phyloP scores from a whole-genome alignment of 306 rosid species.

The Pterocarpus santalinus region DNA sequence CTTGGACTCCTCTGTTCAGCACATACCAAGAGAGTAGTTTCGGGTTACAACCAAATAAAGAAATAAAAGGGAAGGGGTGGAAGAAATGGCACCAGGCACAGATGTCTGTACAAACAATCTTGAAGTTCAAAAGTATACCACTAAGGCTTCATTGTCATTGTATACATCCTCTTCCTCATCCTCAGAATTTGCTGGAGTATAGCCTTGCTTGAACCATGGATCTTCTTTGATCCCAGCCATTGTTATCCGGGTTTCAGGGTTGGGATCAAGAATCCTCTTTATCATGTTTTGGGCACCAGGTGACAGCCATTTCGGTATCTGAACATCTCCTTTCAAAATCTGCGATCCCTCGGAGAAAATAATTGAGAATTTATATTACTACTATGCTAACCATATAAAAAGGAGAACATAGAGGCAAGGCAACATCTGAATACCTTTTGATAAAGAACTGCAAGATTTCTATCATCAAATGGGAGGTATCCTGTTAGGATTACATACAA shows the following conservation, averaged over 20 bases:
- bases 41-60: conserved; percentile 14
- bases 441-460: conserved; percentile 91
- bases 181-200: conserved; percentile 62
- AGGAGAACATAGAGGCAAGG: conserved; percentile 12
- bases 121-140: conserved; percentile 52
- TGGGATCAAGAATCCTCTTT: conserved; percentile 84
- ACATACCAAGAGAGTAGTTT: conserved; percentile 49
- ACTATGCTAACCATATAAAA: background rate
- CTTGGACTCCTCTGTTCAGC: conserved; percentile 57
- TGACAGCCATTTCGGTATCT: conserved; percentile 80
- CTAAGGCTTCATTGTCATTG: conserved; percentile 57
- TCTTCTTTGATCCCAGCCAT: conserved; percentile 76
- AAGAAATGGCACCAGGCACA: background rate
- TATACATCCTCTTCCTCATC: conserved; percentile 76
- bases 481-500: conserved; percentile 83
- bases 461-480: conserved; percentile 87
- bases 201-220: conserved; percentile 82
- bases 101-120: background rate
- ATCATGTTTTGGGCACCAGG: conserved; percentile 74
- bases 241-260: conserved; percentile 70
- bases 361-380: background rate
- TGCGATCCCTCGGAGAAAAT: conserved; percentile 45
- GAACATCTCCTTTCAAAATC: conserved; percentile 80
- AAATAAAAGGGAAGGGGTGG: background rate
- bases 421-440: conserved; percentile 69